Evolutionary conservation across 257 asterid genomes (phyloP).

Genomic region (Solanum pimpinellifolium): DNA sequence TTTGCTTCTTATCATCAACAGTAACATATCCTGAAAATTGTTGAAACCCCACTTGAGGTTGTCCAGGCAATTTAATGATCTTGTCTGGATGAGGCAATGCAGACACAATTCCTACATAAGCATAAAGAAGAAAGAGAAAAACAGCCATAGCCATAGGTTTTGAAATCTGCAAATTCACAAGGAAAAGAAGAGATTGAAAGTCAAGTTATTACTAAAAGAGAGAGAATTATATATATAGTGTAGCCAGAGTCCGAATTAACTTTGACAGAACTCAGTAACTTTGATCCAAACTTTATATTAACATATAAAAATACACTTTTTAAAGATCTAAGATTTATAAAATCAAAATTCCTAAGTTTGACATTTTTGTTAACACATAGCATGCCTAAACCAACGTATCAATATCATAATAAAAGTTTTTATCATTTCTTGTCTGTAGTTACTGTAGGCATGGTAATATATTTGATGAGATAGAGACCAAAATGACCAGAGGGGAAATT

Average conservation of each 20-base stretch:
- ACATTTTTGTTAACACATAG: not conserved
- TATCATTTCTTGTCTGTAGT: conserved; percentile 3
- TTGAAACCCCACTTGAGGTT: conserved; percentile 45
- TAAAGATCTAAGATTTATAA: not conserved
- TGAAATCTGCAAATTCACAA: conserved; percentile 1
- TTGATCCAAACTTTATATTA: not conserved
- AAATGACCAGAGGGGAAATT: not conserved
- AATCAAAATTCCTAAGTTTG: not conserved
- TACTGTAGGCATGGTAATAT: conserved; percentile 6
- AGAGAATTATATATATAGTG: not conserved
- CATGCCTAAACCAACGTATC: conserved; percentile 13
- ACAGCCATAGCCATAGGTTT: conserved; percentile 9
- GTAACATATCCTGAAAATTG: conserved; percentile 59
- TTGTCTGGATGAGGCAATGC: conserved; percentile 36
- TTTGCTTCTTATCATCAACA: conserved; percentile 44
- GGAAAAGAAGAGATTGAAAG: not conserved
- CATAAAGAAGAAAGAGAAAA: conserved; percentile 22
- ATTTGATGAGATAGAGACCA: conserved; percentile 2
- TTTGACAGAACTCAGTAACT: not conserved
- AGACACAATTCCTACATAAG: conserved; percentile 9
- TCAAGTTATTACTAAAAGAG: not conserved
- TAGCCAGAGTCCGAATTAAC: no score
- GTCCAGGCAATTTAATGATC: conserved; percentile 50
- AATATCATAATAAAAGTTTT: not conserved
- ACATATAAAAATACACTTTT: not conserved